Percentiles rank a stretch among this genome's conserved stretches.
Evolutionary conservation across 2,329 filamentous ascomycete genomes (phyloP).

Genomic region (Apiospora kogelbergensis): DNA sequence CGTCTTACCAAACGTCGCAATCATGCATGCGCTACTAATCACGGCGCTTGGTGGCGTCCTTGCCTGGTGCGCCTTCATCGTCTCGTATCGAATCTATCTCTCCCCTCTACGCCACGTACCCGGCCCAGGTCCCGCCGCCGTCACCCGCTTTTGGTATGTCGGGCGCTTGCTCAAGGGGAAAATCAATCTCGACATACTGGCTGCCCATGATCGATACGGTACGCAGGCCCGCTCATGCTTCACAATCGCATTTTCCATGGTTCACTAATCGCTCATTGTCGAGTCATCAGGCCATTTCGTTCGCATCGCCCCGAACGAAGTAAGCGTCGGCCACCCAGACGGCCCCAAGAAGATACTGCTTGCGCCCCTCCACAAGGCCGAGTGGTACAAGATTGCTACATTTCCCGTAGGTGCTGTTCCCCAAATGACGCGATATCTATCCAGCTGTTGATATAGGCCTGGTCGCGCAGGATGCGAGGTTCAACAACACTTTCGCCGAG

Average conservation of each 20-base stretch:
- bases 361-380: constrained; percentile 30
- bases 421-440: too few species aligned
- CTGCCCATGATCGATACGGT: constrained; percentile 39
- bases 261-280: too few species aligned
- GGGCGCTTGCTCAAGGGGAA: constrained; percentile 37
- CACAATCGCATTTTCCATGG: too few species aligned
- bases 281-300: constrained; percentile 36
- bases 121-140: constrained; percentile 39
- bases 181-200: constrained; percentile 34
- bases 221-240: not conserved
- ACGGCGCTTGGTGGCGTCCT: not conserved
- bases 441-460: too few species aligned
- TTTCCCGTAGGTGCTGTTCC: constrained; percentile 36
- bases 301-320: constrained; percentile 41
- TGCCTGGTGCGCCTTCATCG: not conserved
- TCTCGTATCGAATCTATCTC: not conserved
- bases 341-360: constrained; percentile 38
- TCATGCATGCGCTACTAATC: not conserved
- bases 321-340: constrained; percentile 42
- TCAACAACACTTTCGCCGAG: not conserved
- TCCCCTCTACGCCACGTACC: constrained; percentile 31
- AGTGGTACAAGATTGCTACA: constrained; percentile 36
- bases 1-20: not conserved
- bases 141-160: constrained; percentile 41
- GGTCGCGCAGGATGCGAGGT: not conserved